These are phyloP conservation scores for Camellia sinensis DNA, from an alignment of 148 eudicot species.

Conservation along the genomic window DNA sequence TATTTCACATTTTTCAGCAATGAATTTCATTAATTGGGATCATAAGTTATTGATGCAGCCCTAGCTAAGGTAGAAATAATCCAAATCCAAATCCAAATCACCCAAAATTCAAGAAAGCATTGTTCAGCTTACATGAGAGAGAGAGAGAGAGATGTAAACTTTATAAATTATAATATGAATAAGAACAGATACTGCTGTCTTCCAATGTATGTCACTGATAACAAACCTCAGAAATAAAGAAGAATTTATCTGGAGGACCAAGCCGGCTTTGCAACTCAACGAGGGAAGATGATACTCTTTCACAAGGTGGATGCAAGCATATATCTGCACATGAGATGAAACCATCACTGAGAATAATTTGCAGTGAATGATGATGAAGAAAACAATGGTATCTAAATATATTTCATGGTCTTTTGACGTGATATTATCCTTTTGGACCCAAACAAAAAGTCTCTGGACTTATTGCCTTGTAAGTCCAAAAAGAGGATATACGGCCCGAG, in stretches of 20 bases:
- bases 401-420: no score
- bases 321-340: constrained; percentile 26
- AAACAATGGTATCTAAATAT: not conserved
- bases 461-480: no score
- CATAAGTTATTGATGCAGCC: not conserved
- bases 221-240: constrained; percentile 42
- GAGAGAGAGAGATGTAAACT: not conserved
- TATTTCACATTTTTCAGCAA: no score
- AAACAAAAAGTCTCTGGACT: not conserved
- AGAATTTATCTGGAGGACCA: constrained; percentile 30
- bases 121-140: not conserved
- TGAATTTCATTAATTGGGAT: no score
- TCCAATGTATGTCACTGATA: not conserved
- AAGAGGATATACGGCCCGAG: no score
- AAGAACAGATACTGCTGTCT: not conserved
- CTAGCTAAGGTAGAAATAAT: not conserved
- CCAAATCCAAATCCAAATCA: not conserved
- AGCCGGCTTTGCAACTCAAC: constrained; percentile 30
- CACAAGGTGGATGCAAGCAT: constrained; percentile 35
- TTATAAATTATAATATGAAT: not conserved
- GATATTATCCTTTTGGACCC: no score
- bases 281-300: constrained; percentile 20
- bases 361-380: not conserved
- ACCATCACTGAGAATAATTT: constrained; percentile 12
- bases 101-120: not conserved